Evolutionary conservation across 768 basidiomycete genomes (phyloP), one percentile per base, ranked within the genome.

Genomic region (Russula earlei): DNA sequence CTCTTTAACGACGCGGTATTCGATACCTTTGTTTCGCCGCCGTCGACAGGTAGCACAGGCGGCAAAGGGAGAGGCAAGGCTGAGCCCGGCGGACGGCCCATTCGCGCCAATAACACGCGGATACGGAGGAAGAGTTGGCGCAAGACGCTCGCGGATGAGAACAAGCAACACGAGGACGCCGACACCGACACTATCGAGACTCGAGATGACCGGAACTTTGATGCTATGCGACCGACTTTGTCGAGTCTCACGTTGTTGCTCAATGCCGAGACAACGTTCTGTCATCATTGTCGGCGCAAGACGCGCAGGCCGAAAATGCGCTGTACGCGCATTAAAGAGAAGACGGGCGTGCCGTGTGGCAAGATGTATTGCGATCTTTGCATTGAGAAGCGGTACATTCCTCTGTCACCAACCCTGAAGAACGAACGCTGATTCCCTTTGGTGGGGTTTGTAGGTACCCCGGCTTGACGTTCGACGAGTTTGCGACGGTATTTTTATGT

Each of bases 401-500:
- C 22, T 40, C 15, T 3, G 9, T 25, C 36, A 2, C 15, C 1
- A 7, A 10, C 29, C 29, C 25, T 14, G 34, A n/a, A 48, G 29
- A 20, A 31, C 3, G 7, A 20, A 7, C 4, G 19, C 37, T 50
- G n/a, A 27, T 17, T 17, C 8, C 24, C 5, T 50, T 25, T n/a
- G 12, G 17, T 31, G 29, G 29, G 29, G 29, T 10, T 31, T 31
- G 29, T 41, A 76, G 75, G 58, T 76, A 76, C 50, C 70, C 73
- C 1, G 67, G 72, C 17, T 52, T 74, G 54, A 65, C 64, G 25
- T 75, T 76, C 55, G 66, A 72, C 31, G 43, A 63, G 33, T 63
- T 47, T 19, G 59, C 58, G n/a, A 38, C 44, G 1, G 27, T 40
- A 5, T 75, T 74, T 49, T 52, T 61, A 22, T 83, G 81, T 60